Evolutionary conservation across 192 early-diverging fungal genomes (phyloP), one percentile per base, ranked within the genome.

Genomic region (Phycomyces blakesleeanus): DNA sequence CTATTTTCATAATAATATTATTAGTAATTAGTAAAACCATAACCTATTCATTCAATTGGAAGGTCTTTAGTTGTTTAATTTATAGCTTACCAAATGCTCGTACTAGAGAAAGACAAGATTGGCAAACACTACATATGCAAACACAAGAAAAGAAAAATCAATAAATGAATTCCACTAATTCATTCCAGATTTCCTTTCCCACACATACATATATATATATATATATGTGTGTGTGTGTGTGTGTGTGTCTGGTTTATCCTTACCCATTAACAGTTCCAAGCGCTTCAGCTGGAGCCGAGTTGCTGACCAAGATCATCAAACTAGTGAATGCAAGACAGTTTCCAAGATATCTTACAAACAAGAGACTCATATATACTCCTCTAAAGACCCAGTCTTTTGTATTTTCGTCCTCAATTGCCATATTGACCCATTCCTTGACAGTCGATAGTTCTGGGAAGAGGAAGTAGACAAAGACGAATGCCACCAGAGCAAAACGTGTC

Each of bases 191-290:
- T n/a, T n/a, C n/a, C n/a, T n/a, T n/a, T n/a, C n/a, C n/a, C n/a
- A n/a, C n/a, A n/a, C n/a, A n/a, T n/a, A n/a, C n/a, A n/a, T n/a
- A n/a, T n/a, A n/a, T n/a, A n/a, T n/a, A n/a, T n/a, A n/a, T n/a
- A n/a, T n/a, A n/a, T n/a, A n/a, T n/a, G n/a, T n/a, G n/a, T n/a
- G n/a, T n/a, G n/a, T n/a, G n/a, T n/a, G n/a, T n/a, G n/a, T n/a
- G n/a, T n/a, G n/a, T n/a, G n/a, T 18, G 5, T 3, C 11, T 25
- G 51, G 7, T 24, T 34, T 22, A 38, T 39, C 22, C 14, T 57
- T 58, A 57, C 55, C 85, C 83, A 51, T 85, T 87, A 5, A 87
- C 76, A 7, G 79, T 78, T 15, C 85, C 83, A 25, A 84, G 56
- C 21, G 74, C 40, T 54, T 80, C 64, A 2, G 74, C 21, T 8